phyloP scores from a whole-genome alignment of 2,329 filamentous ascomycete species.

The Eutypella sp. region DNA sequence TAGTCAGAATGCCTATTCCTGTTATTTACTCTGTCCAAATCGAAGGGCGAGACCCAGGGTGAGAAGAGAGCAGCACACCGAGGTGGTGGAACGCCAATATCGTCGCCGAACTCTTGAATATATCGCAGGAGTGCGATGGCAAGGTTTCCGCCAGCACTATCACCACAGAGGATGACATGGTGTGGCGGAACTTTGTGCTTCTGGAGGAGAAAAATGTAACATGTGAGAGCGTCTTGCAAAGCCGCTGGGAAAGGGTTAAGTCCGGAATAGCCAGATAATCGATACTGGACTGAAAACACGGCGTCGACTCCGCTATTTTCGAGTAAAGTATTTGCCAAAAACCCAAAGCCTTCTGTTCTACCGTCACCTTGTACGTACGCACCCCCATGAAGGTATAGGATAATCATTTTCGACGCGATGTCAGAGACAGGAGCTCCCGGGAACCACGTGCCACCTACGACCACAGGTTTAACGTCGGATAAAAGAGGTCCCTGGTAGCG shows the following conservation, averaged over 20 bases:
- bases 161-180: conserved; percentile 40
- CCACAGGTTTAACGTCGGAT: conserved; percentile 2
- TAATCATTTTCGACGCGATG: conserved; percentile 19
- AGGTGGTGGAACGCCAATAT: conserved; percentile 11
- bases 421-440: conserved; percentile 5
- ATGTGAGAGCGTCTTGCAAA: conserved; percentile 42
- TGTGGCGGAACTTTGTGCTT: conserved; percentile 31
- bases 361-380: conserved; percentile 34
- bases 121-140: conserved; percentile 41
- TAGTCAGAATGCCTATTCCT: conserved; percentile 32
- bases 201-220: conserved; percentile 40
- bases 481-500: conserved; percentile 10
- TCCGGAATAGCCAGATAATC: conserved; percentile 37
- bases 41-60: conserved; percentile 20
- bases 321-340: conserved; percentile 28
- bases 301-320: conserved; percentile 31
- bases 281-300: conserved; percentile 42
- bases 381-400: conserved; percentile 46
- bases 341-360: conserved; percentile 34
- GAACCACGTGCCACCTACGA: conserved; percentile 19
- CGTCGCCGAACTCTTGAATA: conserved; percentile 32
- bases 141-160: conserved; percentile 45
- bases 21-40: conserved; percentile 8
- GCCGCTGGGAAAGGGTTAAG: conserved; percentile 41
- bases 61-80: conserved; percentile 32